These are phyloP conservation scores for Prunella vulgaris DNA, from an alignment of 257 asterid species.

Conservation along the genomic window DNA sequence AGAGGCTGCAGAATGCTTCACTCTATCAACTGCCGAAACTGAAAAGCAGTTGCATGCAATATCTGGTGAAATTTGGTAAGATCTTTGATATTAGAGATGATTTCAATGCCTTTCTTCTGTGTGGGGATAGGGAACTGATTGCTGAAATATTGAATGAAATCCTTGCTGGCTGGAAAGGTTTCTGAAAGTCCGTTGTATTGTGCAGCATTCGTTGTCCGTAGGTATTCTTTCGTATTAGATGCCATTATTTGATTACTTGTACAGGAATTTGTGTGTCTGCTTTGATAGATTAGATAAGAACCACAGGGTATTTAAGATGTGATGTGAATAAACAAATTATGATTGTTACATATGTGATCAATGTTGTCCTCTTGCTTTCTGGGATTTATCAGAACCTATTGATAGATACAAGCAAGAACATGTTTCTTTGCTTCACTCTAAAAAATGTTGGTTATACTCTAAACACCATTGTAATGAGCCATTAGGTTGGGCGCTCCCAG, in stretches of 20 bases:
- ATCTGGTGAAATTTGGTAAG: constrained; percentile 87
- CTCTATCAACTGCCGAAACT: constrained; percentile 64
- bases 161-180: constrained; percentile 84
- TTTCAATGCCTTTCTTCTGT: constrained; percentile 51
- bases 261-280: constrained; percentile 24
- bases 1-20: constrained; percentile 81
- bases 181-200: constrained; percentile 33
- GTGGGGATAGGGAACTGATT: constrained; percentile 71
- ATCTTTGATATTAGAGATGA: constrained; percentile 69
- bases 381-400: not conserved
- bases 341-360: constrained; percentile 8
- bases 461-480: too few species aligned
- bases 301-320: constrained; percentile 11
- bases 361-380: not conserved
- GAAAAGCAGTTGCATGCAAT: constrained; percentile 66
- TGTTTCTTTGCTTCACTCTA: too few species aligned
- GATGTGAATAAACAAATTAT: constrained; percentile 7
- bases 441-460: too few species aligned
- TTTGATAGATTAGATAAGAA: constrained; percentile 1
- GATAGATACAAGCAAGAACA: too few species aligned
- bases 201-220: not conserved
- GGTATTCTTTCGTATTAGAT: constrained; percentile 2
- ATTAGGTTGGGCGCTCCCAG: too few species aligned
- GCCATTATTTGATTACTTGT: constrained; percentile 18
- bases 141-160: constrained; percentile 65